A percentile compares a stretch with the other conserved stretches of the same genome.
Conservation (phyloP, 2,329 filamentous ascomycete genomes). For the Apiospora kogelbergensis region DNA sequence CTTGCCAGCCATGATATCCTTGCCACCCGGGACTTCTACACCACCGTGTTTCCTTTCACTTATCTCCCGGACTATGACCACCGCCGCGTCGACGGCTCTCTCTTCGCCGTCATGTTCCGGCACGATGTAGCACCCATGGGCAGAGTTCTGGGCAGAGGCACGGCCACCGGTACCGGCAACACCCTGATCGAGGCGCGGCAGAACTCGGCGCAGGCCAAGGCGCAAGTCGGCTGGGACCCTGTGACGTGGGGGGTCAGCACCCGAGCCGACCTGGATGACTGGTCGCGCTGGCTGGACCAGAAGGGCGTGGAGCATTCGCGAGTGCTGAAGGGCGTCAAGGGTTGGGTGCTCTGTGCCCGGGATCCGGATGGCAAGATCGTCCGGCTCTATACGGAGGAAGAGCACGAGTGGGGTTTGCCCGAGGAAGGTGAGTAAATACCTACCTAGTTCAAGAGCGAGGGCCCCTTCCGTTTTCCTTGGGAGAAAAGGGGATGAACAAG, state of each 20-base stretch:
- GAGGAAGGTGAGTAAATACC: not conserved
- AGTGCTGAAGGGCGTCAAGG: not conserved
- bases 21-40: not conserved
- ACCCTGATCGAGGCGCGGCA: not conserved
- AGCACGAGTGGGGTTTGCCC: not conserved
- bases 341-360: not conserved
- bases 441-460: not conserved
- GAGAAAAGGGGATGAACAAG: not conserved
- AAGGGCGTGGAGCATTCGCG: not conserved
- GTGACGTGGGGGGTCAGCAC: conserved; percentile 2
- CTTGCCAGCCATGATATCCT: not conserved
- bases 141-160: not conserved
- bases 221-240: conserved; percentile 5
- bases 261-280: not conserved
- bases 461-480: not conserved
- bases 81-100: not conserved
- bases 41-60: not conserved
- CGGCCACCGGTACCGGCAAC: too few relatives aligned
- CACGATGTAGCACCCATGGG: not conserved
- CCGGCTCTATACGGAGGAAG: not conserved
- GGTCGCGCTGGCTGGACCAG: not conserved
- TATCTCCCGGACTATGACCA: not conserved
- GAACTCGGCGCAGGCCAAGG: not conserved
- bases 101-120: conserved; percentile 3
- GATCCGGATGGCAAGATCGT: not conserved